Conservation (phyloP, 768 basidiomycete genomes). For the Lentinus tigrinus region DNA sequence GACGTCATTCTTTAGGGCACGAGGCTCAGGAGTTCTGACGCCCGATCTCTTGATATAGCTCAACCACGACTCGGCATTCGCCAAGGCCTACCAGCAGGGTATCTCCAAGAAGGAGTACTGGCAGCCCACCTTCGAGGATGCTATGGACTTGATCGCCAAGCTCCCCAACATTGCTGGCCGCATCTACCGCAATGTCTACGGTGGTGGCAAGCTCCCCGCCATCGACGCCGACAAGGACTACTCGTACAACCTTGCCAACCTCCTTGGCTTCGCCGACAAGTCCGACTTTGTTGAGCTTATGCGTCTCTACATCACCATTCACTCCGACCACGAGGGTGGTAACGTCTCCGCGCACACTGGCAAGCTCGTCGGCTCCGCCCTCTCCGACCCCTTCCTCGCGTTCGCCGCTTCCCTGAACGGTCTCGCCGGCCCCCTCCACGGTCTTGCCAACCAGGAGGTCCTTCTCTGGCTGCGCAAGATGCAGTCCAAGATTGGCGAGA, state of each 20-base stretch:
- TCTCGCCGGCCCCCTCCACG: conserved; percentile 95
- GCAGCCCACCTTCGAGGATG: conserved; percentile 89
- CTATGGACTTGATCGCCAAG: conserved; percentile 95
- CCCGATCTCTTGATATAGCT: conserved; percentile 43
- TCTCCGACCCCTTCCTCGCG: conserved; percentile 96
- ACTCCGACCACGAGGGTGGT: conserved; percentile 98
- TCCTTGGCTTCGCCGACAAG: conserved; percentile 91
- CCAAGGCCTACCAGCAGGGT: conserved; percentile 90
- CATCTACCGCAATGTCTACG: conserved; percentile 86
- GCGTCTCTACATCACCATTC: conserved; percentile 95
- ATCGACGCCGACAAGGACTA: conserved; percentile 87
- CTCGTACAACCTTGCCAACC: conserved; percentile 82
- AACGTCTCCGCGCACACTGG: conserved; percentile 97
- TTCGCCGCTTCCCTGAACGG: conserved; percentile 93
- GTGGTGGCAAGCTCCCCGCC: conserved; percentile 81
- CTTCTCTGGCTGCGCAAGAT: conserved; percentile 93
- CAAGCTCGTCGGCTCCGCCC: conserved; percentile 90
- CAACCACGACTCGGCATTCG: conserved; percentile 95
- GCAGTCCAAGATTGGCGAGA: conserved; percentile 84
- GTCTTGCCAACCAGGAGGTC: conserved; percentile 97
- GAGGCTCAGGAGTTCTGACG: not conserved
- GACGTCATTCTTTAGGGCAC: not conserved
- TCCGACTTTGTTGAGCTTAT: conserved; percentile 89
- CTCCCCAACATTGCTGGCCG: conserved; percentile 95
- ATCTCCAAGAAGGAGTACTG: conserved; percentile 96